These are phyloP conservation scores for Suillus placidus DNA, from an alignment of 768 basidiomycete species.

Conservation along the genomic window DNA sequence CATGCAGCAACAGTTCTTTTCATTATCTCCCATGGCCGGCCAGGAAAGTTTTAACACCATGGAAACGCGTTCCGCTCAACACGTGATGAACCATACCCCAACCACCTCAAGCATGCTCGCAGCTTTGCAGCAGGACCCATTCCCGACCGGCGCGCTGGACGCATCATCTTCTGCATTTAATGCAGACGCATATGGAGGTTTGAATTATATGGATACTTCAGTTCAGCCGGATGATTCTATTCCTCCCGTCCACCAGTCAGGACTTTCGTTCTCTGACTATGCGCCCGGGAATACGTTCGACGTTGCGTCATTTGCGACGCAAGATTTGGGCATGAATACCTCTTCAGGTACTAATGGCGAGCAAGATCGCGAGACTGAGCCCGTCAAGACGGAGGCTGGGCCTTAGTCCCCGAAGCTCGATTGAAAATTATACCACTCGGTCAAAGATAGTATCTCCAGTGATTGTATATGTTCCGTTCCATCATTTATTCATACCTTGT, in stretches of 20 bases:
- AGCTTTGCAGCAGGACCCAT: slow-evolving; percentile 77
- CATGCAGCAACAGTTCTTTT: slow-evolving; percentile 88
- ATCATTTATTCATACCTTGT: slow-evolving; percentile 43
- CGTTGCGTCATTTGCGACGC: slow-evolving; percentile 65
- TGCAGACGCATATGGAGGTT: slow-evolving; percentile 66
- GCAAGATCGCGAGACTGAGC: slow-evolving; percentile 62
- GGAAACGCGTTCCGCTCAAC: slow-evolving; percentile 58
- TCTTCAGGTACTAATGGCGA: slow-evolving; percentile 56
- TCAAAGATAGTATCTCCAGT: slow-evolving; percentile 31
- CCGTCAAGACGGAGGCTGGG: slow-evolving; percentile 66
- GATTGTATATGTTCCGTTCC: slow-evolving; percentile 31
- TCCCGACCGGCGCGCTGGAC: slow-evolving; percentile 67
- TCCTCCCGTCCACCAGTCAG: slow-evolving; percentile 58
- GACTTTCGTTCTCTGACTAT: slow-evolving; percentile 74
- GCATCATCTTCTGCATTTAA: slow-evolving; percentile 62
- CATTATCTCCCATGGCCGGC: slow-evolving; percentile 86
- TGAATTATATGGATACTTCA: slow-evolving; percentile 78
- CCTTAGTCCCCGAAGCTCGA: slow-evolving; percentile 28
- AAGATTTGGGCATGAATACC: slow-evolving; percentile 63
- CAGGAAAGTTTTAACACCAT: slow-evolving; percentile 75
- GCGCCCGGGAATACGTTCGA: slow-evolving; percentile 68
- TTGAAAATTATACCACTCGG: slow-evolving; percentile 23
- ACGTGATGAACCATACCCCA: slow-evolving; percentile 77
- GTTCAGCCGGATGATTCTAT: slow-evolving; percentile 66
- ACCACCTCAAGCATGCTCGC: slow-evolving; percentile 92